Conservation (phyloP, 2,329 filamentous ascomycete species). For the Neurospora sp. region DNA sequence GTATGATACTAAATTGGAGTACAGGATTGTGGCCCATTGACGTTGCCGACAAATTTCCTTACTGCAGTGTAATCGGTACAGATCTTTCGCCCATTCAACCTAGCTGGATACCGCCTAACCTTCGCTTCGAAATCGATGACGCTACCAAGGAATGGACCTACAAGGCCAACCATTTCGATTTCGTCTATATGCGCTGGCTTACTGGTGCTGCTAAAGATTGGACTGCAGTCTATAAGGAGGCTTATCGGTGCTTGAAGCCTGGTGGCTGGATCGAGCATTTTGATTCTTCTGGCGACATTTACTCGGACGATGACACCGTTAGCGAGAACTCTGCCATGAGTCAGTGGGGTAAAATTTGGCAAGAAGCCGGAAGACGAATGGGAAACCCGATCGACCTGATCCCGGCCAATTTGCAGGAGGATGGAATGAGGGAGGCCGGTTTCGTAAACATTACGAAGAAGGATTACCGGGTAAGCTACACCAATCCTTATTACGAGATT, state of each 20-base stretch:
- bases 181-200: constrained; percentile 45
- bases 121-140: constrained; percentile 49
- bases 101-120: constrained; percentile 43
- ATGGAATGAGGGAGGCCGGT: constrained; percentile 1
- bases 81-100: constrained; percentile 49
- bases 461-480: background rate
- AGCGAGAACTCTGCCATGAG: constrained; percentile 8
- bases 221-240: constrained; percentile 35
- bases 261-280: constrained; percentile 30
- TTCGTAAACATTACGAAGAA: constrained; percentile 9
- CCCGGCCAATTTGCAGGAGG: background rate
- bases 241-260: constrained; percentile 39
- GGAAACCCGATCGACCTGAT: background rate
- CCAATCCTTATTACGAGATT: background rate
- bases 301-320: constrained; percentile 17
- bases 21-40: constrained; percentile 1
- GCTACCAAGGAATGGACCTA: constrained; percentile 42
- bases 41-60: constrained; percentile 30
- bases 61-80: constrained; percentile 38
- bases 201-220: constrained; percentile 44
- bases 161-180: constrained; percentile 39
- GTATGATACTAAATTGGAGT: background rate
- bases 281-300: constrained; percentile 12
- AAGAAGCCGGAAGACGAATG: background rate
- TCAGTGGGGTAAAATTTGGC: constrained; percentile 11